phyloP scores from a whole-genome alignment of 2,329 filamentous ascomycete species.

The Cladophialophora immunda region DNA sequence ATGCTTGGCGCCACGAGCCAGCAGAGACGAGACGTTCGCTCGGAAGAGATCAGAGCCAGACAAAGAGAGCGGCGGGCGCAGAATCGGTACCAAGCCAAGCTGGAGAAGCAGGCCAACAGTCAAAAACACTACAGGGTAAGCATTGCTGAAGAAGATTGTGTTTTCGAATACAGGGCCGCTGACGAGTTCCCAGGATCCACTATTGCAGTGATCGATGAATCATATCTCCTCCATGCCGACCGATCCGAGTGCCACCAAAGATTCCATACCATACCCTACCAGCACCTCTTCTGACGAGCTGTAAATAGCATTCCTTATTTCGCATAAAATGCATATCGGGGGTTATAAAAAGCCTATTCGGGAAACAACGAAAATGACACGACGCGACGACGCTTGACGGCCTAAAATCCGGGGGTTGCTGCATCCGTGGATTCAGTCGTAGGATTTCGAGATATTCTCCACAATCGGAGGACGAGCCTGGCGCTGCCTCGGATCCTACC shows the following conservation, averaged over 20 bases:
- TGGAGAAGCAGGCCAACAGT: conserved; percentile 78
- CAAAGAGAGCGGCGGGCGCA: conserved; percentile 70
- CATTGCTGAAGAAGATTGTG: conserved; percentile 33
- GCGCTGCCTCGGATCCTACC: not conserved
- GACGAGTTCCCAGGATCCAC: conserved; percentile 35
- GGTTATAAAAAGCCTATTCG: conserved; percentile 4
- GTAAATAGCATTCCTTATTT: conserved; percentile 13
- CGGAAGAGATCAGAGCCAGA: conserved; percentile 73
- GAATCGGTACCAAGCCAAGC: conserved; percentile 71
- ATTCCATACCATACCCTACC: not conserved
- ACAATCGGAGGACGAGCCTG: not conserved
- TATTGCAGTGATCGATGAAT: conserved; percentile 36
- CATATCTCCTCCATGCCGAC: not conserved
- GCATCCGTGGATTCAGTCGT: not conserved
- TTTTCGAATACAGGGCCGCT: conserved; percentile 12
- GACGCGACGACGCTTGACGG: not conserved
- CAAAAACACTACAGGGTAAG: conserved; percentile 77
- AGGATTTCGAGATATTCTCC: not conserved
- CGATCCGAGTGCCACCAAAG: not conserved
- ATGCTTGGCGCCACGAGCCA: conserved; percentile 80
- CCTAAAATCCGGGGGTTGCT: not conserved
- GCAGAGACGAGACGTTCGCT: conserved; percentile 74
- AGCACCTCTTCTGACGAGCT: conserved; percentile 3
- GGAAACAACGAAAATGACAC: conserved; percentile 4
- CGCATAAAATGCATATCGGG: conserved; percentile 16